Evolutionary conservation across 1,139 yeast species (phyloP).

Genomic region (Yamadazyma triangularis): DNA sequence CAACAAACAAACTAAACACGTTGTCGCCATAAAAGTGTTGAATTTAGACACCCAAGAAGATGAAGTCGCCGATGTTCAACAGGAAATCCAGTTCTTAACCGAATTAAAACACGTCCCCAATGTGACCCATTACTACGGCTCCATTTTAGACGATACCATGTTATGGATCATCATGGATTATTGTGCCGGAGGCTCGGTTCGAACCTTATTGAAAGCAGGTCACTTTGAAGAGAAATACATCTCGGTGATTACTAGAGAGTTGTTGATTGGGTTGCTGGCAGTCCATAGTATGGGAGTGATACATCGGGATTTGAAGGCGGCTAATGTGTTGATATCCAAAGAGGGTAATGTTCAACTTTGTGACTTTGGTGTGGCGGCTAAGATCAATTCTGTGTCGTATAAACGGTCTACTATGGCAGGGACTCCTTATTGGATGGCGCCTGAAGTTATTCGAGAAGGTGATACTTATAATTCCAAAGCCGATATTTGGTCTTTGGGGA

Average conservation of each 20-base stretch:
- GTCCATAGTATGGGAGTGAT: constrained; percentile 90
- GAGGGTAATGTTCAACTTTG: constrained; percentile 90
- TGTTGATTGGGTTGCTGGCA: constrained; percentile 68
- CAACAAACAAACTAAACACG: constrained; percentile 59
- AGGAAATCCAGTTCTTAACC: constrained; percentile 82
- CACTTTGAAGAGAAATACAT: constrained; percentile 80
- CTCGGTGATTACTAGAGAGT: constrained; percentile 77
- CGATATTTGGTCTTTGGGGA: constrained; percentile 92
- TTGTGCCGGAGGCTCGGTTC: constrained; percentile 93
- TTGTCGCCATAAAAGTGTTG: constrained; percentile 89
- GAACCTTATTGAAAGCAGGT: constrained; percentile 86
- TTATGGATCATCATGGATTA: constrained; percentile 98
- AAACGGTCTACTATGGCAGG: constrained; percentile 97
- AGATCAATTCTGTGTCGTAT: constrained; percentile 67
- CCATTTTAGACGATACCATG: constrained; percentile 79
- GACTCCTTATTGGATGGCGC: constrained; percentile 99
- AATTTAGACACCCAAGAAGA: constrained; percentile 91
- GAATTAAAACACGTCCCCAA: constrained; percentile 83
- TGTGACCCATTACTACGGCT: constrained; percentile 89
- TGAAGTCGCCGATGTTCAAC: constrained; percentile 92
- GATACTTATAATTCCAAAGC: constrained; percentile 80
- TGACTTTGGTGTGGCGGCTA: constrained; percentile 98
- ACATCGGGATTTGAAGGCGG: constrained; percentile 95
- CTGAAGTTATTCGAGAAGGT: constrained; percentile 95
- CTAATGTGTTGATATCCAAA: constrained; percentile 83